A percentile compares a stretch with the other conserved stretches of the same genome.
Evolutionary conservation across 306 rosid genomes (phyloP).

Genomic region (Cajanus cajan): DNA sequence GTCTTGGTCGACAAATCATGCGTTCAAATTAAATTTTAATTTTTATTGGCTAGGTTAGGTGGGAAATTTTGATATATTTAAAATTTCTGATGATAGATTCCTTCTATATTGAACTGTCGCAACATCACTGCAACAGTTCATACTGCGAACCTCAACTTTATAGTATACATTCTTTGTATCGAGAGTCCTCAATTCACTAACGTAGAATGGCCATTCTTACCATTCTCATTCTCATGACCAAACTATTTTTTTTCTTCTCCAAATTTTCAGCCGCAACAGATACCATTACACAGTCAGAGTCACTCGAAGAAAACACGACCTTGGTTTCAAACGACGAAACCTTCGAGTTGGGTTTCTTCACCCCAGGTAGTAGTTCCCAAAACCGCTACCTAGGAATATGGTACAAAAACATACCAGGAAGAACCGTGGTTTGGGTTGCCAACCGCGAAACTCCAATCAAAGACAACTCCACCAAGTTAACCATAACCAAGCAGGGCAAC

Average conservation of each 20-base stretch:
- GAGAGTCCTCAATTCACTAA: background rate
- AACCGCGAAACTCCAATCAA: background rate
- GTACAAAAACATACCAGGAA: background rate
- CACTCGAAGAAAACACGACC: background rate
- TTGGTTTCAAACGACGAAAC: background rate
- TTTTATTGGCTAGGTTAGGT: no score
- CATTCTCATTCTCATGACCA: background rate
- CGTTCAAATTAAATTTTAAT: no score
- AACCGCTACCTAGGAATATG: background rate
- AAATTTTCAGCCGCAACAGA: background rate
- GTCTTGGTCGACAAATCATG: no score
- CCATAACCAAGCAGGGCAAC: background rate
- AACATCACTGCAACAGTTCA: background rate
- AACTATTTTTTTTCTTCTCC: background rate
- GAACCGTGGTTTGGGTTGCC: conserved; percentile 14
- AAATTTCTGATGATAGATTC: no score
- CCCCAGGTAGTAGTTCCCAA: background rate
- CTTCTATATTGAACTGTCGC: background rate
- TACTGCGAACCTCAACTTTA: background rate
- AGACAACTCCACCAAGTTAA: background rate
- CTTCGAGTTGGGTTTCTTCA: background rate
- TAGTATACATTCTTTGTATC: no score
- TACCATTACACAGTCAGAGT: background rate
- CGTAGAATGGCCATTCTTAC: background rate
- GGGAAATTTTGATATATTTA: no score